A percentile compares a stretch with the other conserved stretches of the same genome.
Conservation (phyloP, 2,329 filamentous ascomycete genomes). For the Fusarium sp. region DNA sequence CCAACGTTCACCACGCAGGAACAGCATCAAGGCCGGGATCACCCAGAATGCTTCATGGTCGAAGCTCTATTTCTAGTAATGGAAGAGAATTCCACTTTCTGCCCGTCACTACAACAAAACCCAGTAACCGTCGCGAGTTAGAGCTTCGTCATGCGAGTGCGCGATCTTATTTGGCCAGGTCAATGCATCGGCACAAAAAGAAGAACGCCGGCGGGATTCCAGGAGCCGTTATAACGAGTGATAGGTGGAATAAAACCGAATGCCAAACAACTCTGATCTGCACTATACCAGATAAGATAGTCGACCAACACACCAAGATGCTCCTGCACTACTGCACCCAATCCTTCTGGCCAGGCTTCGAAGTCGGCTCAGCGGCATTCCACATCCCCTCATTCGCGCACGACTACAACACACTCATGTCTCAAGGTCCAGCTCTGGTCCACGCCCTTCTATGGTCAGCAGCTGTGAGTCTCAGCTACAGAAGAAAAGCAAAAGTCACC, state of each 20-base stretch:
- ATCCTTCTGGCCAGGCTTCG: slow-evolving; percentile 19
- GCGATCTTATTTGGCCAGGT: slow-evolving; percentile 11
- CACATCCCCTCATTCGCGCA: slow-evolving; percentile 7
- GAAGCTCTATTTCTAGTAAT: rapidly evolving
- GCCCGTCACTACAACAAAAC: background rate
- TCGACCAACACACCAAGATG: slow-evolving; percentile 14
- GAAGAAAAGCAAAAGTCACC: background rate
- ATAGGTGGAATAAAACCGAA: too few species aligned
- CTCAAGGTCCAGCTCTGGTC: slow-evolving; percentile 11
- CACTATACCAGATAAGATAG: background rate
- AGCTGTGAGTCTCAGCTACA: slow-evolving; percentile 2
- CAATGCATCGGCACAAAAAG: background rate
- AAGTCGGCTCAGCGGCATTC: background rate
- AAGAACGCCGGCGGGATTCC: rapidly evolving
- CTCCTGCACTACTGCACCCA: slow-evolving; percentile 15
- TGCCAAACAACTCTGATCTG: too few species aligned
- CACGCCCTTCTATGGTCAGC: slow-evolving; percentile 17
- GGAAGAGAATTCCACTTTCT: background rate
- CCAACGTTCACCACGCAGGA: background rate
- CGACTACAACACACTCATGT: slow-evolving; percentile 8
- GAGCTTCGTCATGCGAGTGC: slow-evolving; percentile 18
- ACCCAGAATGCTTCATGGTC: background rate
- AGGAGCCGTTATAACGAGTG: background rate
- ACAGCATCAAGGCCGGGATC: rapidly evolving
- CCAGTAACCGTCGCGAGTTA: slow-evolving; percentile 1